Conservation (phyloP, 352 stramenopile species). For the Phytophthora palmivora region DNA sequence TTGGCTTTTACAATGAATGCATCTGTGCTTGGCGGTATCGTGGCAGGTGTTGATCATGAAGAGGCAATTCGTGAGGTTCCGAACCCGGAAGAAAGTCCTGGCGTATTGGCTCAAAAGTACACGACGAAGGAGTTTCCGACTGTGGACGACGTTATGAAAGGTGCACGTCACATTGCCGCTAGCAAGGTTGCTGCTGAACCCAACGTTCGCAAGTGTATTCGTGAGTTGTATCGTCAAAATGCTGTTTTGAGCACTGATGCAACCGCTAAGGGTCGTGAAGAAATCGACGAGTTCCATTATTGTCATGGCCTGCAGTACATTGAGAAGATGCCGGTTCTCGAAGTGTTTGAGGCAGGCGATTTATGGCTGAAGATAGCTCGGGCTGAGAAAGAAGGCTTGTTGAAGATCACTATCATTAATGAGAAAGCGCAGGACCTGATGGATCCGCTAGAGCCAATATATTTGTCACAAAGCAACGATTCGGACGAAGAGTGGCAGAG, state of each 20-base stretch:
- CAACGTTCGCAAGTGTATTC: constrained; percentile 86
- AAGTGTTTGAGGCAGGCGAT: constrained; percentile 77
- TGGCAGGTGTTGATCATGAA: constrained; percentile 78
- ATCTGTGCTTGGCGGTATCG: constrained; percentile 79
- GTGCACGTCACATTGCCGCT: constrained; percentile 88
- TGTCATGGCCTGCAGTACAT: constrained; percentile 89
- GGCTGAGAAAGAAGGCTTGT: constrained; percentile 86
- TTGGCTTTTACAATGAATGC: constrained; percentile 89
- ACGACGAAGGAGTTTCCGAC: constrained; percentile 86
- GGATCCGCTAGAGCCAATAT: constrained; percentile 83
- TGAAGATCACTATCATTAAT: constrained; percentile 81
- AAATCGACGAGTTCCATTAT: constrained; percentile 92
- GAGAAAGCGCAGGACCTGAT: constrained; percentile 86
- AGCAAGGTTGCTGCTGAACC: constrained; percentile 85
- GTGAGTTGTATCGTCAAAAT: constrained; percentile 84
- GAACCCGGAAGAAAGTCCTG: constrained; percentile 79
- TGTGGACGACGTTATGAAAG: constrained; percentile 89
- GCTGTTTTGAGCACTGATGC: constrained; percentile 79
- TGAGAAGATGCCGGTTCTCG: constrained; percentile 81
- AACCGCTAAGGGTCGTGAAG: constrained; percentile 82
- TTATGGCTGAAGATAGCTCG: constrained; percentile 81
- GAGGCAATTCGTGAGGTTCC: constrained; percentile 68
- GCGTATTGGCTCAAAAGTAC: constrained; percentile 75
- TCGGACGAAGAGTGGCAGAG: constrained; percentile 88
- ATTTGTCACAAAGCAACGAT: constrained; percentile 54